Base-by-base conservation (phyloP, 345 rosid genomes). In the Abelmoschus esculentus region DNA sequence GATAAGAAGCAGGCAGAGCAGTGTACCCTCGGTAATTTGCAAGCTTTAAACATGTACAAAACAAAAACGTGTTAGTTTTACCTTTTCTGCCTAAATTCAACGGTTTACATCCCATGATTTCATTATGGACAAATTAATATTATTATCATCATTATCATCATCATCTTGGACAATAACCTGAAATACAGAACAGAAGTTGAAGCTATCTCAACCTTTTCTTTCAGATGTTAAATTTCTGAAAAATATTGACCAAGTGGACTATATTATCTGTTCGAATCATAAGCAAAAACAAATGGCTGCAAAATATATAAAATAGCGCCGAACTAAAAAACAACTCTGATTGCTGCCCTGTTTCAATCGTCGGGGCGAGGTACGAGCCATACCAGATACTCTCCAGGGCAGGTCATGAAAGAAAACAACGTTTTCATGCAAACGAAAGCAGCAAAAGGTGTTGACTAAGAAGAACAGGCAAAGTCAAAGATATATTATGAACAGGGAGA, bases 1-100 rank as follows among this genome's bases (percentile, higher is more conserved):
- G 61, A 70, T 78, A 72, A 74, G 84, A 54, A 19, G 79, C 80
- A 34, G 79, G 79, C 57, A 67, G 71, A 56, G 83, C 78, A 19
- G 83, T 60, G 78, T 58, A 78, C 22, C 65, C 18, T 14, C 26
- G 28, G 52, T 56, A 71, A 32, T 50, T 76, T 79, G 76, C 75
- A 40, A 81, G 38, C 88, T 84, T 75, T 3, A 70, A 29, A 49
- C 46, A 31, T 50, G 29, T 17, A 31, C 5, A 4, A 31, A 18
- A 53, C 0, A 29, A 18, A 7, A 29, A 49, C 57, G 9, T 31
- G 4, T 67, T 52, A 49, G 44, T 62, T 17, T 47, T 8, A 15
- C 26, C 31, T 28, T 5, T 10, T 7, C 18, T 15, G 54, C 34
- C 54, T 12, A 44, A 64, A 19, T 64, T 44, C 54, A 42, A 15